Percentiles rank a stretch among this genome's conserved stretches.
These are phyloP conservation scores for Stephania japonica DNA, from an alignment of 164 flowering plant genomes.

Conservation along the genomic window DNA sequence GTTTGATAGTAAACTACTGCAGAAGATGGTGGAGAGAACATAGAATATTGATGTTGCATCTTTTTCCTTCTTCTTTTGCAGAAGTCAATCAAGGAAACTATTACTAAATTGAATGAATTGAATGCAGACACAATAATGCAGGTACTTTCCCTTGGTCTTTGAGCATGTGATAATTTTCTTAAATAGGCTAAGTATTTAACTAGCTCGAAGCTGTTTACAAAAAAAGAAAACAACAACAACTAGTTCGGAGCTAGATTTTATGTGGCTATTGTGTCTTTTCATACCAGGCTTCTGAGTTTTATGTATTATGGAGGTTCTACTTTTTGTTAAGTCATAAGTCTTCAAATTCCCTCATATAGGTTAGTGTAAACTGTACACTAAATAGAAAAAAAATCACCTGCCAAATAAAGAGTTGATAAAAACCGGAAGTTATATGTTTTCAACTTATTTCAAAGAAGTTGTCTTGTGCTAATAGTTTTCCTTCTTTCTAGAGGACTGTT, in stretches of 20 bases:
- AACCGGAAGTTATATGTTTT: neutral
- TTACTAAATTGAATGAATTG: slow-evolving; percentile 38
- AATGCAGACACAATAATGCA: slow-evolving; percentile 36
- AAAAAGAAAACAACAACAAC: too few species aligned
- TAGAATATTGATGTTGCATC: neutral
- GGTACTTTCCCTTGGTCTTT: slow-evolving; percentile 33
- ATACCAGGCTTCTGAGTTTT: neutral
- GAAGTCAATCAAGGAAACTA: slow-evolving; percentile 39
- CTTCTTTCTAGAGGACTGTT: neutral
- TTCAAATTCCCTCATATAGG: neutral
- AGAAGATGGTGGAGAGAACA: too few species aligned
- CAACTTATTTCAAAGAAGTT: neutral
- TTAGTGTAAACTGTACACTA: neutral
- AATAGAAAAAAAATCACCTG: neutral
- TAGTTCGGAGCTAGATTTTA: neutral
- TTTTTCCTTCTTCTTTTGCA: slow-evolving; percentile 20
- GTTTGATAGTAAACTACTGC: neutral
- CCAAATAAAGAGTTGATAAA: too few species aligned
- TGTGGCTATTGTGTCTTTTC: neutral
- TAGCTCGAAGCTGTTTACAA: too few species aligned
- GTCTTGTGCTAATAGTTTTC: neutral
- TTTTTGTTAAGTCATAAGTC: neutral
- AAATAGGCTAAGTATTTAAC: neutral
- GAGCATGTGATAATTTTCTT: neutral
- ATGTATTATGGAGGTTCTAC: neutral